A percentile compares a stretch with the other conserved stretches of the same genome.
These are phyloP conservation scores for Rhodotorula sp. DNA, from an alignment of 1,284 basidiomycete genomes.

Conservation along the genomic window DNA sequence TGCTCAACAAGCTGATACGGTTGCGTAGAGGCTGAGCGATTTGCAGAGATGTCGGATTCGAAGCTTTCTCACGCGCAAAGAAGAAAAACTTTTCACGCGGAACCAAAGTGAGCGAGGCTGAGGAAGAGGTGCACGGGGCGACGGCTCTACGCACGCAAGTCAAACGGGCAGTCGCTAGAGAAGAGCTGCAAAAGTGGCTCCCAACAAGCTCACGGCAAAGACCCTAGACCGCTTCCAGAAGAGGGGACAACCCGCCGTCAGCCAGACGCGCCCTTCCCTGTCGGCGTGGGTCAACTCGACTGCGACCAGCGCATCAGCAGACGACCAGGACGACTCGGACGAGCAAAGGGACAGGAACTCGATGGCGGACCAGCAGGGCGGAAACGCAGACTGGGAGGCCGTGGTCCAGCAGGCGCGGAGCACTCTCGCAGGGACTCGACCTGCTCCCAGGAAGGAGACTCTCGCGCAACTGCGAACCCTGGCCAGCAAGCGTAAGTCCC, in stretches of 20 bases:
- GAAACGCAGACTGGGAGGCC: constrained; percentile 20
- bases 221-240: constrained; percentile 13
- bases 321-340: background rate
- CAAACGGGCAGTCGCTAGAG: background rate
- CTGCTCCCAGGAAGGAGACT: constrained; percentile 3
- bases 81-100: background rate
- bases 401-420: background rate
- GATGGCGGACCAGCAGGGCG: constrained; percentile 4
- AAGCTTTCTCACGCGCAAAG: background rate
- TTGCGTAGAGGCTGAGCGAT: no score
- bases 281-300: constrained; percentile 7
- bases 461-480: constrained; percentile 12
- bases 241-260: background rate
- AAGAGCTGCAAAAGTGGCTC: constrained; percentile 5
- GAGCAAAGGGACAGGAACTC: background rate
- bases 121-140: background rate
- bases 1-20: background rate
- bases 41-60: background rate
- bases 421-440: background rate
- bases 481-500: constrained; percentile 14
- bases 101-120: background rate
- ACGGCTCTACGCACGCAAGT: background rate
- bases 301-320: background rate
- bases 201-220: constrained; percentile 15
- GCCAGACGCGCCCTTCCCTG: background rate